phyloP scores from a whole-genome alignment of 1,139 yeast genomes.

The Taphrina communis region DNA sequence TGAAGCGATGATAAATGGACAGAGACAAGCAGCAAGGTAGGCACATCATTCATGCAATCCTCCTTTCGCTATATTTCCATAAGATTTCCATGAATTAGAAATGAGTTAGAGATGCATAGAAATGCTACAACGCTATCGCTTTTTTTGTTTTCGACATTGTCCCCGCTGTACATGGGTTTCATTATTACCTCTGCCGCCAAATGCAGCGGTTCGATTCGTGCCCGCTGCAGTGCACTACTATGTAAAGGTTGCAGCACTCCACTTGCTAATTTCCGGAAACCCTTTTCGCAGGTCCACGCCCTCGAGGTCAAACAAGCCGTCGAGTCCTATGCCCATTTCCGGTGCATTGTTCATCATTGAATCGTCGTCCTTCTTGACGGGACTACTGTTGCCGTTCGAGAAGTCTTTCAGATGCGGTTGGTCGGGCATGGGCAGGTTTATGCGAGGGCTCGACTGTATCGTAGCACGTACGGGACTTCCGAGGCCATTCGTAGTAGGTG shows the following conservation, averaged over 20 bases:
- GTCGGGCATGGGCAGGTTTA: slow-evolving; percentile 17
- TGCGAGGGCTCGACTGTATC: slow-evolving; percentile 20
- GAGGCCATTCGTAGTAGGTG: slow-evolving; percentile 29
- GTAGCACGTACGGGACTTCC: slow-evolving; percentile 19
- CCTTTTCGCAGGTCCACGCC: slow-evolving; percentile 42
- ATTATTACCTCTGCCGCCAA: background rate
- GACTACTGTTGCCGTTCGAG: slow-evolving; percentile 10
- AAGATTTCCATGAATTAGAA: too few relatives aligned
- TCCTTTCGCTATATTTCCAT: too few relatives aligned
- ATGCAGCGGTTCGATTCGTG: background rate
- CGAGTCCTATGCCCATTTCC: slow-evolving; percentile 24
- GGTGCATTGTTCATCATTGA: slow-evolving; percentile 4
- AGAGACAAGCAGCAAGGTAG: too few relatives aligned
- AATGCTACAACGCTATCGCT: slow-evolving; percentile 20
- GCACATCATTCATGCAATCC: too few relatives aligned
- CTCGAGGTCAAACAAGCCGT: slow-evolving; percentile 40
- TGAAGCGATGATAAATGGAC: too few relatives aligned
- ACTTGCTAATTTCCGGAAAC: slow-evolving; percentile 40
- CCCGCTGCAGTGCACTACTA: background rate
- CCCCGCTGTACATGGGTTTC: background rate
- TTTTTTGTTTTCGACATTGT: background rate
- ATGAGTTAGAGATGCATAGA: background rate
- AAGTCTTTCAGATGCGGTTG: slow-evolving; percentile 6
- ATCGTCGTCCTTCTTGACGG: slow-evolving; percentile 16
- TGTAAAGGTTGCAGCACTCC: slow-evolving; percentile 40